Evolutionary conservation across 176 grass and related monocot genomes (phyloP).

Genomic region (Triticum dicoccoides): DNA sequence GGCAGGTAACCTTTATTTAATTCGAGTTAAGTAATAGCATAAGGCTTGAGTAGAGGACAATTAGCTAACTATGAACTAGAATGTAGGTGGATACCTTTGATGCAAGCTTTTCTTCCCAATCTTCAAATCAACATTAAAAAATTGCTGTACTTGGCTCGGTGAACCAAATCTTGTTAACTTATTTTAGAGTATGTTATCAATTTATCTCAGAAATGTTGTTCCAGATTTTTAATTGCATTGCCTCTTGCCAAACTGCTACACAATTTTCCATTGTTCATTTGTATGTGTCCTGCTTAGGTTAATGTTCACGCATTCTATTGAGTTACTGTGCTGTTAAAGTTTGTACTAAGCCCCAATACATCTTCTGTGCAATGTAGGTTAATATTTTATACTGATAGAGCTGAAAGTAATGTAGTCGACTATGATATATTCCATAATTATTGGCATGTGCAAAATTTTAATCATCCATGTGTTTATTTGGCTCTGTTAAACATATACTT

Average conservation of each 20-base stretch:
- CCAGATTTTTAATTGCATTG: background rate
- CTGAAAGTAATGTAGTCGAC: background rate
- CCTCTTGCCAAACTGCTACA: background rate
- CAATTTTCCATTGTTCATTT: background rate
- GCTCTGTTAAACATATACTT: background rate
- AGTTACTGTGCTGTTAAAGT: background rate
- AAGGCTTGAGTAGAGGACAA: constrained; percentile 10
- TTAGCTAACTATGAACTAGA: constrained; percentile 6
- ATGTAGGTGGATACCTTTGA: constrained; percentile 13
- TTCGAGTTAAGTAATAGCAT: background rate
- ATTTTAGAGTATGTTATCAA: background rate
- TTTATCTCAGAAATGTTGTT: background rate
- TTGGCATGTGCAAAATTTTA: constrained; percentile 3
- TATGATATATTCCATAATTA: background rate
- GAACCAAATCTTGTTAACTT: background rate
- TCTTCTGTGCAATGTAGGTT: background rate
- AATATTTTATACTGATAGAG: constrained; percentile 8
- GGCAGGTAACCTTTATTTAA: constrained; percentile 70
- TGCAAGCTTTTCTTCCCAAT: background rate
- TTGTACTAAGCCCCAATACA: background rate
- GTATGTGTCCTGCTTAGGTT: background rate
- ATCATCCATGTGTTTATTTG: background rate
- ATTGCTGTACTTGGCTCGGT: background rate
- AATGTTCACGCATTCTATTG: background rate
- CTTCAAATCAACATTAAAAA: background rate